These are phyloP conservation scores for Strobilomyces dryophilus DNA, from an alignment of 768 basidiomycete species.

Conservation along the genomic window DNA sequence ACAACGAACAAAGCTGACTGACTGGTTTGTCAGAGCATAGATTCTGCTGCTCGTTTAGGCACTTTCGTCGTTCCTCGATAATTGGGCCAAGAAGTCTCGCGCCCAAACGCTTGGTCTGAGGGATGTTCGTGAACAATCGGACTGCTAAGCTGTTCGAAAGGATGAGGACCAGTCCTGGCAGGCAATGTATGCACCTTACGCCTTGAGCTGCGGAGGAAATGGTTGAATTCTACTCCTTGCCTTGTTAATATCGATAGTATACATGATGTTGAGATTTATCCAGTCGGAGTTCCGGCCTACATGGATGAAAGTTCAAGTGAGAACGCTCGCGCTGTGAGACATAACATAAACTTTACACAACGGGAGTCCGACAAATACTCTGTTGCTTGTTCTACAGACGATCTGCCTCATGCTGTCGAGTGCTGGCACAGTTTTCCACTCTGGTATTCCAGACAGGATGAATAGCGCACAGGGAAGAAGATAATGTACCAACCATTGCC, in stretches of 20 bases:
- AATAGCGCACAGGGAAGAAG: not conserved
- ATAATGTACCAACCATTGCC: not conserved
- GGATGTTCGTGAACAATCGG: not conserved
- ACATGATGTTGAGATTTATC: conserved; percentile 27
- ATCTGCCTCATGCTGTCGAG: not conserved
- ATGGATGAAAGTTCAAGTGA: not conserved
- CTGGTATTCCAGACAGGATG: not conserved
- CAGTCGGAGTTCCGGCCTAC: conserved; percentile 40
- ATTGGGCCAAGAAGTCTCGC: conserved; percentile 25
- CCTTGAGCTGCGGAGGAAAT: conserved; percentile 28
- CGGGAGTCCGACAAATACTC: conserved; percentile 45
- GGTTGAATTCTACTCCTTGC: conserved; percentile 17
- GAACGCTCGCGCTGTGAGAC: too few relatives aligned
- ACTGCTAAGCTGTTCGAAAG: too few relatives aligned
- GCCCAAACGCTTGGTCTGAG: not conserved
- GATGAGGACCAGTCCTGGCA: not conserved
- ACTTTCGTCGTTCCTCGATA: conserved; percentile 25
- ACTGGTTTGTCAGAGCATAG: conserved; percentile 31
- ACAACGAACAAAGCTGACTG: not conserved
- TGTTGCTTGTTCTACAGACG: not conserved
- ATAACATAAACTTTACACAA: too few relatives aligned
- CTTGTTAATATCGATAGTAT: conserved; percentile 24
- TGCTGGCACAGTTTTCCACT: not conserved
- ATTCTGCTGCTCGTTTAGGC: conserved; percentile 19
- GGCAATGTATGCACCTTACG: not conserved